Conservation (phyloP, 148 eudicot species). For the Diospyros lotus region DNA sequence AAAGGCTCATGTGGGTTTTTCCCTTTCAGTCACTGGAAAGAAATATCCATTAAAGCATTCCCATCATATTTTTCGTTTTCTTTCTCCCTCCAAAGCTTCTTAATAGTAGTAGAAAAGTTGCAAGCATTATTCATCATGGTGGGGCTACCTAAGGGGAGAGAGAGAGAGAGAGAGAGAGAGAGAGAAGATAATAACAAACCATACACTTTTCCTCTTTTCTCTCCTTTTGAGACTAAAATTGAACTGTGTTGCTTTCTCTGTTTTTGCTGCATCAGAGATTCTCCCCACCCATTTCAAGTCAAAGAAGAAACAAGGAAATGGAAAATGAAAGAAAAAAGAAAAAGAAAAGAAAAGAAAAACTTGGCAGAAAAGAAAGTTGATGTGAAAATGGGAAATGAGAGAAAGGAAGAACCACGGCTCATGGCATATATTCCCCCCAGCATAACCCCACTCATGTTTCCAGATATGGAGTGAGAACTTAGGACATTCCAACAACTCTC, state of each 20-base stretch:
- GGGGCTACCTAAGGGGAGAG: slow-evolving; percentile 36
- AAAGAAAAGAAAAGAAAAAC: neutral
- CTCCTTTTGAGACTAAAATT: slow-evolving; percentile 64
- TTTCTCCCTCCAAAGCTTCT: slow-evolving; percentile 27
- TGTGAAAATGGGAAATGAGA: slow-evolving; percentile 20
- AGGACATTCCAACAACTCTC: slow-evolving; percentile 49
- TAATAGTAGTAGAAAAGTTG: slow-evolving; percentile 33
- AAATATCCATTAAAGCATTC: slow-evolving; percentile 34
- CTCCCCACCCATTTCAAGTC: neutral
- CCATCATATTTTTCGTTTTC: slow-evolving; percentile 17
- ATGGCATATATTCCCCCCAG: slow-evolving; percentile 80
- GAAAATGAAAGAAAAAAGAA: neutral
- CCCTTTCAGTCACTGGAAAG: slow-evolving; percentile 32
- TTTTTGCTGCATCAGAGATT: slow-evolving; percentile 41
- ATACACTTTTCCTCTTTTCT: slow-evolving; percentile 61
- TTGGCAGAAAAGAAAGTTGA: neutral
- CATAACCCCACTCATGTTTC: slow-evolving; percentile 72
- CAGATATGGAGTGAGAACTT: slow-evolving; percentile 82
- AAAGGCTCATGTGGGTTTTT: slow-evolving; percentile 22
- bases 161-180: slow-evolving; percentile 14
- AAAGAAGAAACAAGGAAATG: slow-evolving; percentile 27
- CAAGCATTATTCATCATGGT: slow-evolving; percentile 54
- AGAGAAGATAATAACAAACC: slow-evolving; percentile 63
- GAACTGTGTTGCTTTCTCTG: slow-evolving; percentile 70
- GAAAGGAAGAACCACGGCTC: slow-evolving; percentile 49